Evolutionary conservation across 2,329 filamentous ascomycete species (phyloP), one percentile per base, ranked within the genome.

Genomic region (Paracamarosporium sp.): DNA sequence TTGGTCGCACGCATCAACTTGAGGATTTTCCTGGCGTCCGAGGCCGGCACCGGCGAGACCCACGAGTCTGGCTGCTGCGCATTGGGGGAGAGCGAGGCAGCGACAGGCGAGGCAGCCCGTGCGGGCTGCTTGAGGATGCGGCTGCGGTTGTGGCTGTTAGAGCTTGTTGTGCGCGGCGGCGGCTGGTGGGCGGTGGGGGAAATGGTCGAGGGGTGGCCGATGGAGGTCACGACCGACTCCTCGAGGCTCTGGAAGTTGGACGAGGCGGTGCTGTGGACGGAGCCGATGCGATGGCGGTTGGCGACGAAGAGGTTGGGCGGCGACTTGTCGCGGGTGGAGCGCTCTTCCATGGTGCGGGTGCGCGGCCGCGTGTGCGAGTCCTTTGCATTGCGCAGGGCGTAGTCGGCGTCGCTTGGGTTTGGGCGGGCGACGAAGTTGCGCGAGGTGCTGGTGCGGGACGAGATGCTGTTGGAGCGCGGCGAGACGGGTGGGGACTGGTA

Each of bases 1-100:
- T 89, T 90, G 6, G 92, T 80, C 24, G 85, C 88, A 73, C 88
- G 91, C 90, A 95, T 94, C 58, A 95, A 78, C 66, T 87, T 82
- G 53, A 93, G 79, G 25, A 94, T 84, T 69, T 87, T 90, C 65
- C 89, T 89, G 36, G 89, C 87, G 75, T 93, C 89, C 20, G 85
- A 83, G 4, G 87, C 88, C 33, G 85, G 83, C 47, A 78, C 65
- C 55, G 79, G 66, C 70, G 72, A 60, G 33, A 73, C 60, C 70
- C 73, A 76, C 40, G 73, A 73, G 56, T 77, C 74, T 15, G 74
- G 69, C 50, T 56, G 70, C 52, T 56, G 57, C 22, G 55, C 52
- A 41, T 44, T 57, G 50, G 58, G 55, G 7, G 57, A 54, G 31
- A 44, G n/a, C 5, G 47, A 50, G 62, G 62, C 43, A 61, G 59